phyloP scores from a whole-genome alignment of 768 basidiomycete genomes.

The Russula sp. region DNA sequence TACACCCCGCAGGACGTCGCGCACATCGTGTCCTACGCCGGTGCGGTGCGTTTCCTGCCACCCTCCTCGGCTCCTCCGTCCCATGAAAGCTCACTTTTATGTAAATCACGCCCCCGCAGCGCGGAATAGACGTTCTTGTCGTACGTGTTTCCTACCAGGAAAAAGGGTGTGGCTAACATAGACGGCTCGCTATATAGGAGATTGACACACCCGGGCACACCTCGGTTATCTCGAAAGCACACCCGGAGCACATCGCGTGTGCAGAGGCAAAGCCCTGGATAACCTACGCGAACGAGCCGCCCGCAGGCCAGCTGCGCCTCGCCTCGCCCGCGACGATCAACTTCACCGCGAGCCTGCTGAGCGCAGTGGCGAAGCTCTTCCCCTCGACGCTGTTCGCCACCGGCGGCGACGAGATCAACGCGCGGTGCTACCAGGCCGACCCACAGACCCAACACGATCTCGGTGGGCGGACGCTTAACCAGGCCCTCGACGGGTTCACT shows the following conservation, averaged over 20 bases:
- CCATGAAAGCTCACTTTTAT: neutral
- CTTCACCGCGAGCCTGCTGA: conserved; percentile 53
- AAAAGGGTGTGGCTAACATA: neutral
- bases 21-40: conserved; percentile 41
- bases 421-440: conserved; percentile 60
- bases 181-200: conserved; percentile 48
- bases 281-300: conserved; percentile 65
- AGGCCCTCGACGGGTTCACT: conserved; percentile 61
- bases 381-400: conserved; percentile 65
- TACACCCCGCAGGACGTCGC: conserved; percentile 37
- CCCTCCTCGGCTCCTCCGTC: neutral
- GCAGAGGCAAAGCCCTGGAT: conserved; percentile 49
- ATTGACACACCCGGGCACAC: conserved; percentile 86
- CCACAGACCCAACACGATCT: conserved; percentile 44
- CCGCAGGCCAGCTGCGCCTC: conserved; percentile 77
- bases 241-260: conserved; percentile 76
- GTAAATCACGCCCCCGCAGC: conserved; percentile 27
- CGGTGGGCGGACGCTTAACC: conserved; percentile 47
- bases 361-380: conserved; percentile 44
- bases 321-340: conserved; percentile 52
- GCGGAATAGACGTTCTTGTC: conserved; percentile 46
- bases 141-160: conserved; percentile 20
- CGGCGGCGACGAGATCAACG: conserved; percentile 79
- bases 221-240: conserved; percentile 50
- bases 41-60: conserved; percentile 31